A percentile compares a stretch with the other conserved stretches of the same genome.
phyloP scores from a whole-genome alignment of 192 early-diverging fungal genomes.

The Umbelopsis sp. region DNA sequence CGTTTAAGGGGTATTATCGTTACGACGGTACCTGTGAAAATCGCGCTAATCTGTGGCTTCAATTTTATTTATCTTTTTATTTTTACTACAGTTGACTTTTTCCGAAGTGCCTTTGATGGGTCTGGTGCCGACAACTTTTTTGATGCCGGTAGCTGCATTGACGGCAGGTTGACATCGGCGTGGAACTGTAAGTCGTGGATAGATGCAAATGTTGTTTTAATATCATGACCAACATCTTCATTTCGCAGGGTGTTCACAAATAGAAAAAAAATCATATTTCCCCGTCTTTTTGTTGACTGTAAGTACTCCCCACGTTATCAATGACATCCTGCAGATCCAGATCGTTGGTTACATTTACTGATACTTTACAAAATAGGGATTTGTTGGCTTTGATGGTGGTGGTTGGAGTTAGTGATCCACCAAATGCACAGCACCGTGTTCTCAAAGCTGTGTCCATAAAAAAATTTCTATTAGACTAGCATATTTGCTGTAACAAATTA shows the following conservation, averaged over 20 bases:
- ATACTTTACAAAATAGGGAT: constrained; percentile 39
- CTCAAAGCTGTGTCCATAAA: too few species aligned
- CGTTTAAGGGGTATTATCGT: background rate
- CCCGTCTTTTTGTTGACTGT: constrained; percentile 87
- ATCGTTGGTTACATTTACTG: background rate
- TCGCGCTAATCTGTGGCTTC: background rate
- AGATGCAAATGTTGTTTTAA: background rate
- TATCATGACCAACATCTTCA: background rate
- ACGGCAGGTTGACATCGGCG: constrained; percentile 91
- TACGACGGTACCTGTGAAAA: background rate
- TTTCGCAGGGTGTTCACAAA: constrained; percentile 68
- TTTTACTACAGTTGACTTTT: constrained; percentile 76
- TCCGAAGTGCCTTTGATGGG: constrained; percentile 95
- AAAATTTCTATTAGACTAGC: too few species aligned
- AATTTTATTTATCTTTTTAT: background rate
- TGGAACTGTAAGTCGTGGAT: constrained; percentile 67
- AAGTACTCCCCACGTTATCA: constrained; percentile 22
- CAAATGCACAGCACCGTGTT: background rate
- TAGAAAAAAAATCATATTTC: constrained; percentile 94
- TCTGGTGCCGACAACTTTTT: constrained; percentile 91
- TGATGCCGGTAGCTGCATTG: constrained; percentile 94
- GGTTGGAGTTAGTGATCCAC: constrained; percentile 23
- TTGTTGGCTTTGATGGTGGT: constrained; percentile 78
- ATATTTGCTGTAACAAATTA: too few species aligned
- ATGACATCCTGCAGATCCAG: background rate